Evolutionary conservation across 2,329 filamentous ascomycete genomes (phyloP).

Genomic region (Mycogone perniciosa): DNA sequence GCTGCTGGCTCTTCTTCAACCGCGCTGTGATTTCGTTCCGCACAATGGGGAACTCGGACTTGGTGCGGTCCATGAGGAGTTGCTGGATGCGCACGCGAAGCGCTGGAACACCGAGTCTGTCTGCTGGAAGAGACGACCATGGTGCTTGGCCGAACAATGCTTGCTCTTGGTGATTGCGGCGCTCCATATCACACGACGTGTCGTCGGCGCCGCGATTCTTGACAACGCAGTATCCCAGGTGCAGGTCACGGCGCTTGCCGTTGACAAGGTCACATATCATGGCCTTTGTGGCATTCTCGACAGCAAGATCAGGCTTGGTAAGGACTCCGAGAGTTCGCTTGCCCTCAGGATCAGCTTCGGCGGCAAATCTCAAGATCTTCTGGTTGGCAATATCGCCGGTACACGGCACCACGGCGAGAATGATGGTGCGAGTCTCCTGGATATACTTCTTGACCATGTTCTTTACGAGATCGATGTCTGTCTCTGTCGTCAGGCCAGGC

Average conservation of each 20-base stretch:
- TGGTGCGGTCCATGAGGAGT: constrained; percentile 36
- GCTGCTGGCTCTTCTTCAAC: constrained; percentile 9
- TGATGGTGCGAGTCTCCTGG: constrained; percentile 40
- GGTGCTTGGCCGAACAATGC: constrained; percentile 31
- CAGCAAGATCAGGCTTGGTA: constrained; percentile 54
- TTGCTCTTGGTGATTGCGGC: constrained; percentile 29
- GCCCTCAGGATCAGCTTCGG: constrained; percentile 33
- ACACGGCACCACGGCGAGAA: constrained; percentile 39
- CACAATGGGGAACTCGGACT: constrained; percentile 32
- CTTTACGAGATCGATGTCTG: constrained; percentile 39
- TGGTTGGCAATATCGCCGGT: constrained; percentile 36
- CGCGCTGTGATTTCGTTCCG: constrained; percentile 22
- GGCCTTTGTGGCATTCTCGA: constrained; percentile 32
- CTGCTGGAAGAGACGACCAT: constrained; percentile 28
- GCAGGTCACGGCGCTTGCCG: constrained; percentile 34
- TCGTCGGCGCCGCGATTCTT: constrained; percentile 43
- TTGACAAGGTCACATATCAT: constrained; percentile 36
- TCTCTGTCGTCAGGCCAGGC: constrained; percentile 35
- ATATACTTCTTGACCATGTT: constrained; percentile 44
- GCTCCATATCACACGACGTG: constrained; percentile 20
- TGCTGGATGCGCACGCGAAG: constrained; percentile 30
- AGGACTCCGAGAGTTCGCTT: constrained; percentile 42
- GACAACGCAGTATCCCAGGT: constrained; percentile 44
- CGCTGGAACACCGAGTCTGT: constrained; percentile 28
- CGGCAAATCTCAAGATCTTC: constrained; percentile 32